These are phyloP conservation scores for Salix koriyanagi DNA, from an alignment of 345 rosid species.

Conservation along the genomic window DNA sequence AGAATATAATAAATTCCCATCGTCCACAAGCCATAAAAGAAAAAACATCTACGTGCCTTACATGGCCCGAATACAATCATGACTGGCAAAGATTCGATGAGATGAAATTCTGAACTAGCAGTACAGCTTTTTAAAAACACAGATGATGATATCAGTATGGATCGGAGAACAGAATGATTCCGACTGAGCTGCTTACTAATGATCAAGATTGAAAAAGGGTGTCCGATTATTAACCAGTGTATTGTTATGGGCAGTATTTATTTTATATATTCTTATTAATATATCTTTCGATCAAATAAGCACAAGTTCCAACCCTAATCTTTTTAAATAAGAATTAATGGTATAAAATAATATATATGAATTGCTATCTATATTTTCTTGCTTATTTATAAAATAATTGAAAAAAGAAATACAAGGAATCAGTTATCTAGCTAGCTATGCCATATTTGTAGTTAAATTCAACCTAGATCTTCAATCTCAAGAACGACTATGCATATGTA, in stretches of 20 bases:
- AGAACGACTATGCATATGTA: background rate
- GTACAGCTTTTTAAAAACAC: background rate
- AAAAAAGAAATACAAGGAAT: no score
- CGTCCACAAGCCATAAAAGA: no score
- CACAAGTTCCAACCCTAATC: no score
- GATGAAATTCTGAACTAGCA: background rate
- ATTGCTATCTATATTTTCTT: no score
- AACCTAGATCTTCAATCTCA: background rate
- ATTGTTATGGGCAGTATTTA: no score
- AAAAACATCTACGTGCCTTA: no score
- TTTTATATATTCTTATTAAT: no score
- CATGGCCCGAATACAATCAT: background rate
- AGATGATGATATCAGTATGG: background rate
- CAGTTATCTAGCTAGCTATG: background rate
- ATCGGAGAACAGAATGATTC: background rate
- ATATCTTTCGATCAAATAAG: no score
- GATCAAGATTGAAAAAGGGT: background rate
- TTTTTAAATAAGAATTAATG: no score
- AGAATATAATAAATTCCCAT: no score
- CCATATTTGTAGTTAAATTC: background rate
- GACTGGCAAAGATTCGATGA: background rate
- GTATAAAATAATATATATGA: background rate
- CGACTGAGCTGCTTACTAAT: background rate
- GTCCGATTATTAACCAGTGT: background rate
- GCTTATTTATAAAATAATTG: background rate